Conservation (phyloP, 805 yeast genomes). For the Yamadazyma laniorum region DNA sequence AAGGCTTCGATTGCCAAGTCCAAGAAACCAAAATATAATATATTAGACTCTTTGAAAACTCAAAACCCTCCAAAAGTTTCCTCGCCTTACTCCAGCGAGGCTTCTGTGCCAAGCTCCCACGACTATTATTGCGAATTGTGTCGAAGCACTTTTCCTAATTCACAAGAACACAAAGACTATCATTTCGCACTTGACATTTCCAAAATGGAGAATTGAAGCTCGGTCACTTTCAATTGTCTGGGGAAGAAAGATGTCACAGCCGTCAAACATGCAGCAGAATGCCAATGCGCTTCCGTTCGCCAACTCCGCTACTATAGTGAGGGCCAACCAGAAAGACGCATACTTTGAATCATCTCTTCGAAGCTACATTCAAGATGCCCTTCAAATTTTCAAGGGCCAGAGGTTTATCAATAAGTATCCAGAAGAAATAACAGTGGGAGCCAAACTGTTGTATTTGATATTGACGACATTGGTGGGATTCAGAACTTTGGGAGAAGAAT, state of each 20-base stretch:
- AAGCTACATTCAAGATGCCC: slow-evolving; percentile 53
- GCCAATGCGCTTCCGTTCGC: slow-evolving; percentile 57
- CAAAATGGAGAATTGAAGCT: slow-evolving; percentile 19
- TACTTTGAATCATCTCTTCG: slow-evolving; percentile 60
- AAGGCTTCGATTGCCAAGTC: not conserved
- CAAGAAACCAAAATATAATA: slow-evolving; percentile 10
- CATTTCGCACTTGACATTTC: slow-evolving; percentile 54
- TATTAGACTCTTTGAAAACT: slow-evolving; percentile 5
- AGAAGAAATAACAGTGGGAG: slow-evolving; percentile 55
- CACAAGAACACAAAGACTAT: slow-evolving; percentile 52
- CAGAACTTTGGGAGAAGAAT: slow-evolving; percentile 91
- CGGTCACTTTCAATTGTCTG: too few relatives aligned
- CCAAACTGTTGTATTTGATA: slow-evolving; percentile 62
- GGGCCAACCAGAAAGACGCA: slow-evolving; percentile 88
- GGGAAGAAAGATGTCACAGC: too few relatives aligned
- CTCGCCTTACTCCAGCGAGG: slow-evolving; percentile 2
- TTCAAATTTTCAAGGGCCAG: slow-evolving; percentile 58
- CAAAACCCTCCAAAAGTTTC: not conserved
- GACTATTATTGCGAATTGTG: slow-evolving; percentile 27
- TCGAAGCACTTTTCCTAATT: slow-evolving; percentile 20
- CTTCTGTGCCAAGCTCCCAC: not conserved
- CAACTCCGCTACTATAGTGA: slow-evolving; percentile 82
- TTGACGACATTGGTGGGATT: slow-evolving; percentile 75
- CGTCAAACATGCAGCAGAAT: slow-evolving; percentile 2
- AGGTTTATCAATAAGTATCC: slow-evolving; percentile 63